phyloP scores from a whole-genome alignment of 768 basidiomycete genomes.

The Cystoderma amianthinum region DNA sequence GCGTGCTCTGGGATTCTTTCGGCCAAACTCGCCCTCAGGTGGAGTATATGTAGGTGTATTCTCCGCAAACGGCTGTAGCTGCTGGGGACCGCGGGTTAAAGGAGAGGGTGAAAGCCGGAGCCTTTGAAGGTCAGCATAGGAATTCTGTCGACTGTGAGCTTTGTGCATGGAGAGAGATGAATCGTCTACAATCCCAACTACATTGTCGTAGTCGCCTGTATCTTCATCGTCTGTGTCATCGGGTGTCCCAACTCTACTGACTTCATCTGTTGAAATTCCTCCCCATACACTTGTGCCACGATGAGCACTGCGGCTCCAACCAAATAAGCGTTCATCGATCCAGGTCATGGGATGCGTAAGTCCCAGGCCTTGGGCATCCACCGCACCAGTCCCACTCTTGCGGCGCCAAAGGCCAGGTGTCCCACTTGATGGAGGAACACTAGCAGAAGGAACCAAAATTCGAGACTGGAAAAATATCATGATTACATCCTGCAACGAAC shows the following conservation, averaged over 20 bases:
- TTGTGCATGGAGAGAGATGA: slow-evolving; percentile 26
- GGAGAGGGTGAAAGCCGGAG: slow-evolving; percentile 32
- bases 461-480: slow-evolving; percentile 45
- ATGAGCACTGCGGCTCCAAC: slow-evolving; percentile 74
- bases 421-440: slow-evolving; percentile 73
- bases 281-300: slow-evolving; percentile 89
- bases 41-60: too few relatives aligned
- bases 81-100: too few relatives aligned
- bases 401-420: slow-evolving; percentile 72
- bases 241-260: slow-evolving; percentile 60
- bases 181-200: slow-evolving; percentile 62
- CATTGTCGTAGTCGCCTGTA: slow-evolving; percentile 87
- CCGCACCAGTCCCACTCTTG: slow-evolving; percentile 74
- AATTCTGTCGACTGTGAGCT: slow-evolving; percentile 57
- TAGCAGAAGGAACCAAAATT: slow-evolving; percentile 78
- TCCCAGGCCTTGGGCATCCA: slow-evolving; percentile 81
- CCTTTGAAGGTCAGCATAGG: slow-evolving; percentile 79
- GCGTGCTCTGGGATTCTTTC: slow-evolving; percentile 41
- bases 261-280: slow-evolving; percentile 46
- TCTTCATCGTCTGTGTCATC: slow-evolving; percentile 84
- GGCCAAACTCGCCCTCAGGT: slow-evolving; percentile 27
- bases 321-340: slow-evolving; percentile 92
- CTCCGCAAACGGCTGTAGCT: too few relatives aligned
- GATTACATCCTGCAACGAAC: not conserved
- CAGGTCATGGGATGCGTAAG: slow-evolving; percentile 91